Conservation (phyloP, 768 basidiomycete species). For the Boletus huronensis region DNA sequence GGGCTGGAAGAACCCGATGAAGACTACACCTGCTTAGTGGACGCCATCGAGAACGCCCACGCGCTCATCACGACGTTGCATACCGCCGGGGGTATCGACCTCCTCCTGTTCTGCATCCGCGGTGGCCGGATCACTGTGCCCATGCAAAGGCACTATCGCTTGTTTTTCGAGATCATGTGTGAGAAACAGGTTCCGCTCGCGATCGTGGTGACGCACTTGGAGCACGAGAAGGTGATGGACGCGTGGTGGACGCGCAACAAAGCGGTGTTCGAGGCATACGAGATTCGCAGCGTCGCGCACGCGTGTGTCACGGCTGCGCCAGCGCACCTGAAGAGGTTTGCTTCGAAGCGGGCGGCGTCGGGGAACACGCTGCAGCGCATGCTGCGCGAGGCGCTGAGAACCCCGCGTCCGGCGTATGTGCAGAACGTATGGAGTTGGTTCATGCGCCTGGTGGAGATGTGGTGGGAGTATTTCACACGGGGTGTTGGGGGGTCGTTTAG, state of each 20-base stretch:
- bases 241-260: background rate
- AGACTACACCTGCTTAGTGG: background rate
- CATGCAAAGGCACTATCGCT: background rate
- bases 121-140: background rate
- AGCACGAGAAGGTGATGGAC: background rate
- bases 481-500: no score
- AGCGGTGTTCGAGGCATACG: background rate
- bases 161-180: background rate
- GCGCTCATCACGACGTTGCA: background rate
- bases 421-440: background rate
- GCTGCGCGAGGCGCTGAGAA: background rate
- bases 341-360: background rate
- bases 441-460: background rate
- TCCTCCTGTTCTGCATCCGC: background rate
- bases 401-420: background rate
- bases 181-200: background rate
- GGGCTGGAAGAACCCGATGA: slow-evolving; percentile 1
- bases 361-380: background rate
- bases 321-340: background rate
- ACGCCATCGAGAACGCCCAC: background rate
- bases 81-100: background rate
- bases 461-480: background rate
- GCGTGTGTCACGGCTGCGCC: background rate
- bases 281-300: background rate
- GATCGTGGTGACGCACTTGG: background rate